These are phyloP conservation scores for Pseudovirgaria hyperparasitica DNA, from an alignment of 2,329 filamentous ascomycete species.

Conservation along the genomic window DNA sequence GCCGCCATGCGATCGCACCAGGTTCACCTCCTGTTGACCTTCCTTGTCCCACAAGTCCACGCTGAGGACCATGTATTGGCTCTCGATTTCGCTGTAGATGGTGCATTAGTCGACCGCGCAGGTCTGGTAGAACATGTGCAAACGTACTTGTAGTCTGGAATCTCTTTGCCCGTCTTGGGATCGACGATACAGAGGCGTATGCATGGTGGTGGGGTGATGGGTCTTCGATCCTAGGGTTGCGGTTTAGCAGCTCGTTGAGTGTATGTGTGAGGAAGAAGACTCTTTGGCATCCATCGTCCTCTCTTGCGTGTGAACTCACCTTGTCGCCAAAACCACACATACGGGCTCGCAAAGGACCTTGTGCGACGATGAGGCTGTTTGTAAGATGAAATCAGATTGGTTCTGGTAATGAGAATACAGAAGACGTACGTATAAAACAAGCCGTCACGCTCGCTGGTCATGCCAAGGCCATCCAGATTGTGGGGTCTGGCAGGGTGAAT, in stretches of 20 bases:
- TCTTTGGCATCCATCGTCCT: too few relatives aligned
- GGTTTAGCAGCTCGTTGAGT: constrained; percentile 5
- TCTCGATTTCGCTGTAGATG: constrained; percentile 49
- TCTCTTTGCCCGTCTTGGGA: constrained; percentile 59
- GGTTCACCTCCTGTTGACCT: constrained; percentile 50
- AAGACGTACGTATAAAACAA: too few relatives aligned
- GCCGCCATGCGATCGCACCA: constrained; percentile 51
- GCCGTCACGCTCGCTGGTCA: too few relatives aligned
- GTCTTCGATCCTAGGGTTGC: constrained; percentile 63
- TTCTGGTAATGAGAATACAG: too few relatives aligned
- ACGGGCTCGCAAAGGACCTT: constrained; percentile 83
- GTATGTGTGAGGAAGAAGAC: background rate
- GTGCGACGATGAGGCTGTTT: constrained; percentile 64
- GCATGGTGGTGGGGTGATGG: constrained; percentile 91
- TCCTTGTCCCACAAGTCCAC: constrained; percentile 57
- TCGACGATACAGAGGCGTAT: constrained; percentile 73
- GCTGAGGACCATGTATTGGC: constrained; percentile 53
- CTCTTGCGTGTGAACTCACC: constrained; percentile 35
- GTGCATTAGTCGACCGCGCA: constrained; percentile 4
- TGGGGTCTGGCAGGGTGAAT: too few relatives aligned
- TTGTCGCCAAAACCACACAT: constrained; percentile 99
- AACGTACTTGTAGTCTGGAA: constrained; percentile 70
- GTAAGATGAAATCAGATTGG: too few relatives aligned
- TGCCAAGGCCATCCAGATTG: too few relatives aligned
- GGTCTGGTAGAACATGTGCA: constrained; percentile 1